Evolutionary conservation across 176 grass and related monocot species (phyloP).

Genomic region (Areca catechu): DNA sequence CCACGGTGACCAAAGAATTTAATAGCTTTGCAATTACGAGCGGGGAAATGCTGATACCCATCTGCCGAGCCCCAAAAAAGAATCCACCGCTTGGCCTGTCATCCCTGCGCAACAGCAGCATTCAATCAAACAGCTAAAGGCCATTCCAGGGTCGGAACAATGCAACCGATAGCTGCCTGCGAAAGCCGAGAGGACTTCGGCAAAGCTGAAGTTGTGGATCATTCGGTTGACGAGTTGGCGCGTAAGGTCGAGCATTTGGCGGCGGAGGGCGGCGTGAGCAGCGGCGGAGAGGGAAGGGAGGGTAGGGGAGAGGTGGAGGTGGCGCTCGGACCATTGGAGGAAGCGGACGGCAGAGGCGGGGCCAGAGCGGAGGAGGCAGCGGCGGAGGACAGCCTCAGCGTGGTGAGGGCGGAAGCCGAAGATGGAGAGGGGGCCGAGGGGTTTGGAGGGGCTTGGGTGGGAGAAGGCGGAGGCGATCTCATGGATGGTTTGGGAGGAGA

Average conservation of each 20-base stretch:
- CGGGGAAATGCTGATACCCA: too few species aligned
- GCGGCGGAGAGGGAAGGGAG: constrained; percentile 4
- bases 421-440: not conserved
- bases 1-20: too few species aligned
- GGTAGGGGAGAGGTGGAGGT: not conserved
- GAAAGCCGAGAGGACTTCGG: too few species aligned
- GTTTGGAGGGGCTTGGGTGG: not conserved
- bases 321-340: constrained; percentile 4
- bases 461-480: not conserved
- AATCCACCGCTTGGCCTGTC: not conserved
- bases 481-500: not conserved
- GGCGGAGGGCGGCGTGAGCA: not conserved
- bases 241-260: not conserved
- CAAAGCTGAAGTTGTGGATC: too few species aligned
- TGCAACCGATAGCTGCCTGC: not conserved
- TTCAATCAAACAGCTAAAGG: constrained; percentile 7
- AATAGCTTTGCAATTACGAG: too few species aligned
- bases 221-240: too few species aligned
- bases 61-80: constrained; percentile 2
- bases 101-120: constrained; percentile 3
- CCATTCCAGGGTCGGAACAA: not conserved
- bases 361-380: not conserved
- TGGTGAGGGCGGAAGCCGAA: not conserved
- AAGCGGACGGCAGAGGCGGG: constrained; percentile 1
- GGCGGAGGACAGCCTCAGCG: not conserved